phyloP scores from a whole-genome alignment of 2,329 filamentous ascomycete species.

The Hymenoscyphus fructigenus region DNA sequence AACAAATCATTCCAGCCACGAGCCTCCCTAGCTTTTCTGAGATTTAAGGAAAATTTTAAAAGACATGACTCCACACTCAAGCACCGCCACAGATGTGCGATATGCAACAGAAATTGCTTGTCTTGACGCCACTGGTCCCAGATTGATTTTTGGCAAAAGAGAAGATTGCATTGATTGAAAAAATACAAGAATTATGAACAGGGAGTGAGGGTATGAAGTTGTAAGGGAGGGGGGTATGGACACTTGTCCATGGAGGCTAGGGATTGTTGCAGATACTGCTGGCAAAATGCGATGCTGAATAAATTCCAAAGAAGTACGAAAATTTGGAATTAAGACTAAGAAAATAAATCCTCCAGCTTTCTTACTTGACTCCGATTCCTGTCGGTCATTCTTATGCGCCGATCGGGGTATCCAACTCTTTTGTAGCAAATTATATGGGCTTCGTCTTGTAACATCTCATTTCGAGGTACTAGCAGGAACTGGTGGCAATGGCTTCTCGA shows the following conservation, averaged over 20 bases:
- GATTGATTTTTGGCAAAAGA: background rate
- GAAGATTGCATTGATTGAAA: background rate
- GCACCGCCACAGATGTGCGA: conserved; percentile 5
- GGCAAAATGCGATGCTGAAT: background rate
- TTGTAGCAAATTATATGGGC: background rate
- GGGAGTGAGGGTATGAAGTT: background rate
- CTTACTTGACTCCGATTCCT: background rate
- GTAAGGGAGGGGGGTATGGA: background rate
- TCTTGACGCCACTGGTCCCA: conserved; percentile 1
- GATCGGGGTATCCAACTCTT: background rate
- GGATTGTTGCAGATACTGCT: background rate
- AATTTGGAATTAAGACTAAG: background rate
- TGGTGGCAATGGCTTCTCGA: background rate
- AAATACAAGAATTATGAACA: background rate
- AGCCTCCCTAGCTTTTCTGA: background rate
- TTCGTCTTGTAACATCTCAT: background rate
- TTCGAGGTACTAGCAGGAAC: background rate
- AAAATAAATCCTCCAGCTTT: background rate
- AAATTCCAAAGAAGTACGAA: background rate
- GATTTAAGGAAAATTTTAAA: background rate
- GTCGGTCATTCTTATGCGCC: background rate
- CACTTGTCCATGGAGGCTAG: background rate
- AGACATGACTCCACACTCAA: background rate
- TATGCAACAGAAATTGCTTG: conserved; percentile 8
- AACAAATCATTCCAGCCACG: background rate